Evolutionary conservation across 2,329 filamentous ascomycete genomes (phyloP), one percentile per base, ranked within the genome.

Genomic region (Exophiala sideris): DNA sequence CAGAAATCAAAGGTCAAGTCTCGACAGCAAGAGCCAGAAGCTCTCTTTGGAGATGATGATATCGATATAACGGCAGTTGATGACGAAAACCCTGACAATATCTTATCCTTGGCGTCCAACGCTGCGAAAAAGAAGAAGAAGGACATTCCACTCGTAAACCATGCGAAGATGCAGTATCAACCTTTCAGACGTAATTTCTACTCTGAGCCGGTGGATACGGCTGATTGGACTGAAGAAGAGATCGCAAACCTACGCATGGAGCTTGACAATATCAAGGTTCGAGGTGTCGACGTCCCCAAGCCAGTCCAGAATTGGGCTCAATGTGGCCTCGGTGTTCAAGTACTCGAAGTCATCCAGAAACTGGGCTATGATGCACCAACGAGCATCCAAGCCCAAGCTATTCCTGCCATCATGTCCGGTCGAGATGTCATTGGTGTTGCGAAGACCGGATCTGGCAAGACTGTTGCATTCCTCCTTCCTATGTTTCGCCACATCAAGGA

Each of bases 401-500:
- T 97, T 56, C 94, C 94, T 1, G 86, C 91, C 8, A 89, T 96
- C 65, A 96, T 97, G 89, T 95, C 91, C 24, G 94, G 94, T 8
- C 84, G 91, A 62, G 94, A 99, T 75, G 88, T 96, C 35, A 90
- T 99, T 60, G 94, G 91, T 62, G 91, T 99, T 49, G 94, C 94
- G 14, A 97, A 97, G 76, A 99, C 94, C 21, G 94, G 94, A 4
- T 97, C 94, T 21, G 94, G 94, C 69, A 99, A 99, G 76, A 99
- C 94, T 0, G 85, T 97, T 65, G 94, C 94, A 5, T 99, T 97
- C 68, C 75, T 96, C 29, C 81, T 99, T 41, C 94, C 94, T 35
- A 96, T 97, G 90, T 96, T 99, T 70, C 85, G 94, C 52, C 94
- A 99, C 69, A 96, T 97, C 74, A 94, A 92, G 71, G 94, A 97